Conservation (phyloP, 371 early-diverging fungal species). For the Lichtheimia corymbifera region DNA sequence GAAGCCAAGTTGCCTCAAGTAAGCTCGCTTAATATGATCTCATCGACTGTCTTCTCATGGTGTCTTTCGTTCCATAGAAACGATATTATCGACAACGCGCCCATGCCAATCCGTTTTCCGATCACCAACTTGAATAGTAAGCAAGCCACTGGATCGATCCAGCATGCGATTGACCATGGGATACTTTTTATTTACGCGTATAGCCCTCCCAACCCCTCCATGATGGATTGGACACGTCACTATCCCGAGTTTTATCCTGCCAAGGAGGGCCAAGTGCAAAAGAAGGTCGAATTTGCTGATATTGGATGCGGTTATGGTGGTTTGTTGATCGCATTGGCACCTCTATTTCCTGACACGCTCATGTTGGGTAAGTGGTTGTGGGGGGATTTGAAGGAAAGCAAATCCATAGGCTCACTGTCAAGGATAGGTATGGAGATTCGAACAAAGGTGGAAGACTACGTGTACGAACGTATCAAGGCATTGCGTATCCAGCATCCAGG, state of each 20-base stretch:
- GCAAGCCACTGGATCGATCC: slow-evolving; percentile 10
- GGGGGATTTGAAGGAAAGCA: not conserved
- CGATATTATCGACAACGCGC: slow-evolving; percentile 95
- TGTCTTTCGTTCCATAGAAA: slow-evolving; percentile 58
- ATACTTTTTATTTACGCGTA: not conserved
- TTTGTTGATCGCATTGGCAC: slow-evolving; percentile 86
- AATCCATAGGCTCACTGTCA: not conserved
- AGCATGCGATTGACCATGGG: not conserved
- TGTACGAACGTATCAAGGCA: slow-evolving; percentile 86
- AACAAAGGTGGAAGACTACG: slow-evolving; percentile 95
- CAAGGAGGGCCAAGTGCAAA: slow-evolving; percentile 44
- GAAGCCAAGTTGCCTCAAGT: slow-evolving; percentile 45
- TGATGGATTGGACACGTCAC: slow-evolving; percentile 89
- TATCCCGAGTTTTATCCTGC: slow-evolving; percentile 77
- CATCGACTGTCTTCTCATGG: slow-evolving; percentile 10
- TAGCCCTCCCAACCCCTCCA: slow-evolving; percentile 84
- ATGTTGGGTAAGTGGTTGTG: slow-evolving; percentile 72
- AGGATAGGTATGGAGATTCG: slow-evolving; percentile 96
- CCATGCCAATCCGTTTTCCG: slow-evolving; percentile 98
- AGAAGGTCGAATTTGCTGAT: slow-evolving; percentile 94
- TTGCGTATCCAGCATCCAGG: slow-evolving; percentile 81
- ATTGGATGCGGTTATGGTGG: slow-evolving; percentile 99
- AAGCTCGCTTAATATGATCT: not conserved
- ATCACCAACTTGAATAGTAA: slow-evolving; percentile 92
- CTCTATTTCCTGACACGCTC: slow-evolving; percentile 86